Evolutionary conservation across 2,329 filamentous ascomycete species (phyloP), one percentile per base, ranked within the genome.

Genomic region (Ceratocystis variospora): DNA sequence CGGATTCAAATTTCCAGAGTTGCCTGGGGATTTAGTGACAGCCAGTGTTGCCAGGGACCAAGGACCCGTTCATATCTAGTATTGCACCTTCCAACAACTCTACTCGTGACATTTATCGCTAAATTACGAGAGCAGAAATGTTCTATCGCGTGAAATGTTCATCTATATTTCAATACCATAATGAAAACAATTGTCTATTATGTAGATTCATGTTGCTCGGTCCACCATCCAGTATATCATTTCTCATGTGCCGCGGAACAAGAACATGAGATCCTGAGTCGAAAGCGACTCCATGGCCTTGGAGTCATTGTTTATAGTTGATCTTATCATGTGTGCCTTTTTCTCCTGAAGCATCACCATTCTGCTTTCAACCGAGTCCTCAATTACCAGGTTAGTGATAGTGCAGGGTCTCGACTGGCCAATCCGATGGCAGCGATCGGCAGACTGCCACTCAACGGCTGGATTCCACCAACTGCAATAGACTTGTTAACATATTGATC

Each of bases 361-460:
- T 59, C 94, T 85, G 67, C 89, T 94, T 78, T 99, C 94, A 33
- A 99, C 93, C 0, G 90, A 96, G 74, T 99, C 94, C 74, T 99
- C 93, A 69, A 99, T 96, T 73, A 91, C 95, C 10, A 99, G 83
- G 33, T 94, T 86, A 0, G 92, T 97, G 71, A 99, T 96, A 45
- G 90, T 90, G 74, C 94, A 97, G 33, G 93, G 93, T 6, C 94
- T 88, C 61, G 87, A 89, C 78, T 99, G 94, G 41, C 94, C 94
- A 71, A 97, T 99, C 66, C 94, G 91, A 76, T 97, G 94, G 73
- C 88, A 91, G 70, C 89, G 84, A 74, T 99, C 94, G 2, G 94
- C 94, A 69, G 89, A 94, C 77, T 99, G 94, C 94, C 94, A 99
- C 77, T 99, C 94, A 0, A 93, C 93, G n/a, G 92, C 92, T n/a